A percentile compares a stretch with the other conserved stretches of the same genome.
phyloP scores from a whole-genome alignment of 768 basidiomycete genomes.

The Trametes punicea region DNA sequence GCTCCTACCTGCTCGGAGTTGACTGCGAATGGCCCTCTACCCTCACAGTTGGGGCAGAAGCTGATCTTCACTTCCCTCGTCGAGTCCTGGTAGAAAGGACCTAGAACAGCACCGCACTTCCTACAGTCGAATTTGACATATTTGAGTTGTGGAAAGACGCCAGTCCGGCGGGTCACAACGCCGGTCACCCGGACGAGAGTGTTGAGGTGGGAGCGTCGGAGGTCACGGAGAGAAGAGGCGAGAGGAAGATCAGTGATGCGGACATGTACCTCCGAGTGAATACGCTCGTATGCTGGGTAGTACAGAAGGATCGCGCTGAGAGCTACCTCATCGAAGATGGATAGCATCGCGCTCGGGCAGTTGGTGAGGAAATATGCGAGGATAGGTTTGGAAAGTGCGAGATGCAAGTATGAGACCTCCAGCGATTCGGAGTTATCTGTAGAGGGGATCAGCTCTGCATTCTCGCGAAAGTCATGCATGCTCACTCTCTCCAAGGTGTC shows the following conservation, averaged over 20 bases:
- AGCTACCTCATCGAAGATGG: slow-evolving; percentile 94
- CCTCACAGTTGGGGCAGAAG: slow-evolving; percentile 92
- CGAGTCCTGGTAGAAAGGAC: slow-evolving; percentile 98
- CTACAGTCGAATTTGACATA: slow-evolving; percentile 98
- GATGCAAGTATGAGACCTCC: slow-evolving; percentile 96
- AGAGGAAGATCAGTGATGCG: slow-evolving; percentile 93
- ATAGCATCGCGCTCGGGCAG: slow-evolving; percentile 87
- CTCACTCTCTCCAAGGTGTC: slow-evolving; percentile 91
- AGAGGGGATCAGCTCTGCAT: slow-evolving; percentile 6
- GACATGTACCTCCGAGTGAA: slow-evolving; percentile 97
- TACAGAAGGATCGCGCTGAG: slow-evolving; percentile 91
- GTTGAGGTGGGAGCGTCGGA: slow-evolving; percentile 89
- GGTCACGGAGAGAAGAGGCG: slow-evolving; percentile 85
- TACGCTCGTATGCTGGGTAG: slow-evolving; percentile 94
- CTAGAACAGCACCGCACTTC: slow-evolving; percentile 90
- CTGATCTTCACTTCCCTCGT: slow-evolving; percentile 91
- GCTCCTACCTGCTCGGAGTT: slow-evolving; percentile 93
- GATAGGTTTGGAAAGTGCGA: slow-evolving; percentile 89
- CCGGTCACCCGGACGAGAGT: slow-evolving; percentile 94
- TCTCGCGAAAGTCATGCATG: background rate
- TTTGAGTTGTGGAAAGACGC: slow-evolving; percentile 99
- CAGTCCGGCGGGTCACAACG: slow-evolving; percentile 92
- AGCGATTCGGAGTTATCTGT: slow-evolving; percentile 95
- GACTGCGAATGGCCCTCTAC: slow-evolving; percentile 91
- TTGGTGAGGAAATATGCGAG: slow-evolving; percentile 97